Evolutionary conservation across 1,284 basidiomycete genomes (phyloP), one percentile per base, ranked within the genome.

Genomic region (Rhodotorula sp.): DNA sequence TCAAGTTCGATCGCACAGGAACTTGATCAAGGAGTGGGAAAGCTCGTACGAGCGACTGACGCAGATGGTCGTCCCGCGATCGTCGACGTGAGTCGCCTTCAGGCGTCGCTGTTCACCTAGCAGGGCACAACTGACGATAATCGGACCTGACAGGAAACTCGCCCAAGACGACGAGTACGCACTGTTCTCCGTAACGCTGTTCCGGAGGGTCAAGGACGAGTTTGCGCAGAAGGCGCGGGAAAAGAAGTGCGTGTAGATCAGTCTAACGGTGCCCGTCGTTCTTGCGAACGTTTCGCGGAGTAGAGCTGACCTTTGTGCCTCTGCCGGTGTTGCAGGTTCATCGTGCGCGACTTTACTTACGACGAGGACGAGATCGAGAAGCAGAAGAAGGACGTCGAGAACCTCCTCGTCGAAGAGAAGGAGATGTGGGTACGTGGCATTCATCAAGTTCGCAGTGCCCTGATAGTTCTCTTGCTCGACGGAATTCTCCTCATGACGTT

Each of bases 211-310:
- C 61, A 89, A 90, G 78, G 95, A 99, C 76, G 91, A 97, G 69
- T 98, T 95, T 80, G 82, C 90, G 6, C 93, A 97, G 83, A 95
- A 93, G 81, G 95, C 93, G 79, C 85, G 97, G 74, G 97, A 99
- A 81, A 89, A 92, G 83, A 98, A 97, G 92, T 95, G 73, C 75
- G 76, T 74, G 8, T 23, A 16, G 6, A 54, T 38, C 45, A 43
- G 59, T 43, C 14, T 55, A 8, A 56, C 8, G 54, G 61, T 43
- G 62, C 28, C 54, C 66, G 65, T 23, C 34, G n/a, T 6, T 21
- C 47, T 15, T n/a, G 55, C 52, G 28, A 31, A 12, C 10, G 38
- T 31, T 5, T 14, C 23, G 18, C 18, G 21, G 16, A 28, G 12
- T 1, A 10, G 12, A 43, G 38, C 12, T 43, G 38, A 43, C 38